Evolutionary conservation across 2,329 filamentous ascomycete species (phyloP).

Genomic region (Colletotrichum limetticola): DNA sequence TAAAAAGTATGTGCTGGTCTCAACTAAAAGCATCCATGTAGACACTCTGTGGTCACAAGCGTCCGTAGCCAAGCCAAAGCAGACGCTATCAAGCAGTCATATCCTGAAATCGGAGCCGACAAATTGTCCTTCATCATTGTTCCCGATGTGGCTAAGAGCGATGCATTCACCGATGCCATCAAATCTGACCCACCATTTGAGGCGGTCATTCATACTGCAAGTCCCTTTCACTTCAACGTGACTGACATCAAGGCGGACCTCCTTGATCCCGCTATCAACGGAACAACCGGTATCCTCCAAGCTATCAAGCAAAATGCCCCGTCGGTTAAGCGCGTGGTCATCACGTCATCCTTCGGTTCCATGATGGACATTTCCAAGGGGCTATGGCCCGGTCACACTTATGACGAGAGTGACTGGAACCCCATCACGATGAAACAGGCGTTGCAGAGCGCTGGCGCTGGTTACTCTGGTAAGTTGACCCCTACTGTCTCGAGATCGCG

Average conservation of each 20-base stretch:
- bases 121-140: neutral
- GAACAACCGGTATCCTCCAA: constrained; percentile 36
- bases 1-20: no score
- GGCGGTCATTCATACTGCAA: constrained; percentile 78
- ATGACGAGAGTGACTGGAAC: neutral
- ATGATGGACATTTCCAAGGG: neutral
- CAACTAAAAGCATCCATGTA: neutral
- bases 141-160: neutral
- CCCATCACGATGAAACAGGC: neutral
- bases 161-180: neutral
- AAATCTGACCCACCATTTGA: constrained; percentile 65
- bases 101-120: no score
- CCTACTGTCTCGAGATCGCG: no score
- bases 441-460: no score
- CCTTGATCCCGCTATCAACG: constrained; percentile 65
- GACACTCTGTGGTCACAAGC: neutral
- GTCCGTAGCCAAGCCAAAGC: neutral
- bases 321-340: neutral
- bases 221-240: constrained; percentile 77
- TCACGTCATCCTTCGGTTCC: neutral
- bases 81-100: no score
- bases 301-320: neutral
- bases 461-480: no score
- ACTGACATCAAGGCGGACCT: constrained; percentile 59
- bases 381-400: neutral